Evolutionary conservation across 2,329 filamentous ascomycete genomes (phyloP), one percentile per base, ranked within the genome.

Genomic region (Colletotrichum sp.): DNA sequence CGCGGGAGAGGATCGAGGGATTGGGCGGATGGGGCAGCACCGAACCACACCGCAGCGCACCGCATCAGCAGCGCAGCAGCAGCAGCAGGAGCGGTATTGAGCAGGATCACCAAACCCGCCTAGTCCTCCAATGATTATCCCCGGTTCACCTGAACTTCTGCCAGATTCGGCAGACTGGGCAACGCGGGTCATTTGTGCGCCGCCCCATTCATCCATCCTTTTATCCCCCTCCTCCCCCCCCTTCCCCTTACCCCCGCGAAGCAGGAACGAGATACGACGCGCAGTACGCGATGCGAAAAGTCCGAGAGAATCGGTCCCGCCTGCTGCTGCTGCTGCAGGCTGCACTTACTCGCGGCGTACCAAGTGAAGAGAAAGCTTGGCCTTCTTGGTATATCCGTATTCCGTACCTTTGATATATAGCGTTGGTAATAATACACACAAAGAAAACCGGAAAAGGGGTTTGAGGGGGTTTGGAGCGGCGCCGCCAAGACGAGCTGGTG

Each of bases 121-220:
- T 61, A 32, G 26, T 26, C 61, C 72, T 72, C 68, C 72, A 75
- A 72, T 75, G 61, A 72, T 24, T 38, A 26, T 7, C 63, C 61
- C 61, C 48, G 63, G 61, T 67, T 72, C 72, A 30, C 68, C 55
- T 67, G 52, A 63, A 67, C 48, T 72, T 21, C 24, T 55, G 68
- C 67, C 55, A n/a, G 18, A 48, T 69, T 69, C 24, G 34, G 67
- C 28, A 98, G 94, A 78, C 96, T 96, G 60, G 95, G 98, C 80
- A 96, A 96, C 96, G 84, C 93, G 91, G 80, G 96, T 92, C 89
- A 96, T 94, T 98, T n/a, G 38, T n/a, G 38, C 38, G 38, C 38
- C 32, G 34, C 38, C 38, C 38, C 38, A 43, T 43, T n/a, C 38
- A 43, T 43, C 38, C 38, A 28, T 95, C 79, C 95, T 43, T 3